Percentiles rank a stretch among this genome's conserved stretches.
Evolutionary conservation across 768 basidiomycete genomes (phyloP).

Genomic region (Russula lepida): DNA sequence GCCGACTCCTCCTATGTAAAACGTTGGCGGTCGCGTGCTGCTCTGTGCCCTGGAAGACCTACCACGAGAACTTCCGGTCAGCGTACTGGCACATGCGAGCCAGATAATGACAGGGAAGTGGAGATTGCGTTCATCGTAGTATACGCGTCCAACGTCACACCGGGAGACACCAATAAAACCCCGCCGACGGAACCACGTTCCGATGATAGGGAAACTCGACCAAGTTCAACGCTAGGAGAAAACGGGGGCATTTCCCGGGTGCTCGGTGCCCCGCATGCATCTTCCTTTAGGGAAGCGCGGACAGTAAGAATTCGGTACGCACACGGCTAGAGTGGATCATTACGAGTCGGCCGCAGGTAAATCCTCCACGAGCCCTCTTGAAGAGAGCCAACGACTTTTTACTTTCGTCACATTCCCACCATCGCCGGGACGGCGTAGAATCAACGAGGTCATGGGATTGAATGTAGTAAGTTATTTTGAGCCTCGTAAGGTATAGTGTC

Average conservation of each 20-base stretch:
- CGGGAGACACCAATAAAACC: not conserved
- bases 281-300: constrained; percentile 44
- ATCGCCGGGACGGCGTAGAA: not conserved
- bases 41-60: constrained; percentile 32
- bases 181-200: not conserved
- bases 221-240: not conserved
- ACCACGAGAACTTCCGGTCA: constrained; percentile 12
- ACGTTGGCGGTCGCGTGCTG: constrained; percentile 35
- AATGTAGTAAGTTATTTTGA: too few relatives aligned
- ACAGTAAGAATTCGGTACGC: constrained; percentile 58
- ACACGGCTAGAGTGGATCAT: constrained; percentile 84
- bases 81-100: not conserved
- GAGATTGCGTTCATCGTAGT: constrained; percentile 29
- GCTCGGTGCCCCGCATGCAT: constrained; percentile 26
- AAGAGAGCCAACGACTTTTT: constrained; percentile 72
- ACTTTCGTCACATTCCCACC: constrained; percentile 36
- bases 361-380: constrained; percentile 76
- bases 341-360: constrained; percentile 60
- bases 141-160: constrained; percentile 3
- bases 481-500: too few relatives aligned
- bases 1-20: constrained; percentile 30
- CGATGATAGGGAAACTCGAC: not conserved
- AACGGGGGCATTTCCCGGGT: not conserved
- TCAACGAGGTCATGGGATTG: too few relatives aligned
- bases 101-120: not conserved